A percentile compares a stretch with the other conserved stretches of the same genome.
Conservation (phyloP, 257 asterid species). For the Nemophila menziesii region DNA sequence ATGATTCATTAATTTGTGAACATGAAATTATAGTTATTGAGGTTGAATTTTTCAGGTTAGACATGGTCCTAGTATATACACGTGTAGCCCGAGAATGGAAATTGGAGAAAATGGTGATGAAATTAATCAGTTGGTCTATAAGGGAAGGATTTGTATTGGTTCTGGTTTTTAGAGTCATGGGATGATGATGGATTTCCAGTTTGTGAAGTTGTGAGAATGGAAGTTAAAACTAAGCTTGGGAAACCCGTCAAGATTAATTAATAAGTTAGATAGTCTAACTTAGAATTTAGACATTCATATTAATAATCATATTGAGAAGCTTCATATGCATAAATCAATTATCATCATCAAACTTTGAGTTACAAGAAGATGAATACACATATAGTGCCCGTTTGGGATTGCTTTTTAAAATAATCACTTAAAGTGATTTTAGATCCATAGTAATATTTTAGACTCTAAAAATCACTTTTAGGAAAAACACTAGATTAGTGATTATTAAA, state of each 20-base stretch:
- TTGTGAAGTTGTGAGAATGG: slow-evolving; percentile 64
- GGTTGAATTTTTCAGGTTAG: slow-evolving; percentile 50
- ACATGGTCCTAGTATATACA: slow-evolving; percentile 78
- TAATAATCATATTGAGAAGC: too few relatives aligned
- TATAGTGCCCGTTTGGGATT: too few relatives aligned
- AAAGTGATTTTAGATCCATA: too few relatives aligned
- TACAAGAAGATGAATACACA: too few relatives aligned
- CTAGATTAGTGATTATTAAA: too few relatives aligned
- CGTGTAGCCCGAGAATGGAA: slow-evolving; percentile 40
- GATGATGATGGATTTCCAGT: slow-evolving; percentile 77
- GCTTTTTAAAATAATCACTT: too few relatives aligned
- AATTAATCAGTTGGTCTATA: slow-evolving; percentile 83
- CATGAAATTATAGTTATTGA: background rate
- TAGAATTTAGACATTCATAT: too few relatives aligned
- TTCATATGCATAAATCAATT: too few relatives aligned
- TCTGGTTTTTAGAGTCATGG: slow-evolving; percentile 92
- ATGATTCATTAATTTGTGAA: background rate
- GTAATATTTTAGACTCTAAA: too few relatives aligned
- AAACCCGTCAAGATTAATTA: slow-evolving; percentile 77
- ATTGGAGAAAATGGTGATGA: slow-evolving; percentile 37
- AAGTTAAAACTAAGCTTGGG: slow-evolving; percentile 68
- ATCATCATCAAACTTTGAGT: too few relatives aligned
- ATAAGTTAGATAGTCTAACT: too few relatives aligned
- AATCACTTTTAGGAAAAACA: too few relatives aligned
- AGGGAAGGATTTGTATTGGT: slow-evolving; percentile 64